Conservation (phyloP, 345 rosid species). For the Adansonia digitata region DNA sequence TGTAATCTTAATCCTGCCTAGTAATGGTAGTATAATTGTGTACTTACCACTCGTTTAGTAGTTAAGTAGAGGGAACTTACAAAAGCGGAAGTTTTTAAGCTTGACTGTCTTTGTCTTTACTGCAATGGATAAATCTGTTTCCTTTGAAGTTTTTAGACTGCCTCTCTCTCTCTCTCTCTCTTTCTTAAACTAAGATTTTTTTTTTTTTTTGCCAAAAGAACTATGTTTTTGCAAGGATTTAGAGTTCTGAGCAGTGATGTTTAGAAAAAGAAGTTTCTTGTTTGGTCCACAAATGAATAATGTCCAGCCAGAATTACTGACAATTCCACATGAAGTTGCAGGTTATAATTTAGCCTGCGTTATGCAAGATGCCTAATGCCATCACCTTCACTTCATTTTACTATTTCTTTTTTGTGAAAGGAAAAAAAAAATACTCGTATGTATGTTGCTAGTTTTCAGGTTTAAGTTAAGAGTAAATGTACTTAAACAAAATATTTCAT, state of each 20-base stretch:
- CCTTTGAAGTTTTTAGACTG: not conserved
- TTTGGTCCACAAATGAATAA: conserved; percentile 1
- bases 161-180: not conserved
- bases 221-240: conserved; percentile 6
- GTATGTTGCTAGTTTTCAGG: not conserved
- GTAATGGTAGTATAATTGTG: conserved; percentile 15
- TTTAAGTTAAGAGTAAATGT: not conserved
- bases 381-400: not conserved
- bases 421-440: not conserved
- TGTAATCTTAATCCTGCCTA: not conserved
- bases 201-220: not conserved
- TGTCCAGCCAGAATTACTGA: not conserved
- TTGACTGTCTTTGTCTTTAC: conserved; percentile 19
- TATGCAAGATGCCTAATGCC: not conserved
- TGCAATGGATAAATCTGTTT: conserved; percentile 11
- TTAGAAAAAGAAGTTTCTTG: conserved; percentile 9
- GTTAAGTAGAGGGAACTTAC: not conserved
- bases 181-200: not conserved
- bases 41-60: not conserved
- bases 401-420: not conserved
- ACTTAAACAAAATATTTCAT: not conserved
- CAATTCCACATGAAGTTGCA: not conserved
- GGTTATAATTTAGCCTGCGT: conserved; percentile 4
- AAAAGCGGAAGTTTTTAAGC: not conserved
- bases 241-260: not conserved